These are phyloP conservation scores for Cinnamomum micranthum DNA, from an alignment of 164 flowering plant species.

Conservation along the genomic window DNA sequence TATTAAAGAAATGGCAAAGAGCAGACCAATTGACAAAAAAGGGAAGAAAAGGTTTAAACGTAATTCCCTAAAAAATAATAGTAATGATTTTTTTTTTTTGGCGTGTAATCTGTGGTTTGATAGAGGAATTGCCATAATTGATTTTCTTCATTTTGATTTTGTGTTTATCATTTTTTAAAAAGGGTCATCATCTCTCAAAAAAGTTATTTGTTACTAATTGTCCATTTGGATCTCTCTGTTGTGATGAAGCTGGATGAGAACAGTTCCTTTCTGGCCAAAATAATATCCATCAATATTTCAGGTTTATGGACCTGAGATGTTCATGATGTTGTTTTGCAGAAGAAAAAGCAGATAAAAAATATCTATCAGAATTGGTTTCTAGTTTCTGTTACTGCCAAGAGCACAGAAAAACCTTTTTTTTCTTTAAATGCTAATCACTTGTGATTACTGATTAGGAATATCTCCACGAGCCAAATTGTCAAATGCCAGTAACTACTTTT, in stretches of 20 bases:
- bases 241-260: not conserved
- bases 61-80: slow-evolving; percentile 11
- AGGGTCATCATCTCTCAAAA: not conserved
- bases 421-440: too few species aligned
- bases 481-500: too few species aligned
- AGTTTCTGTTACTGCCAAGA: too few species aligned
- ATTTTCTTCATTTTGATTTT: too few species aligned
- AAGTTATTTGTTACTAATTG: not conserved
- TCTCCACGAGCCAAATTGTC: too few species aligned
- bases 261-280: not conserved
- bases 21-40: slow-evolving; percentile 86
- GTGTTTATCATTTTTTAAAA: not conserved
- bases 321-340: not conserved
- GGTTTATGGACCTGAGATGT: not conserved
- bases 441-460: too few species aligned
- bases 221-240: not conserved
- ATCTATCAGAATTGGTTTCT: too few species aligned
- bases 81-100: not conserved
- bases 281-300: not conserved
- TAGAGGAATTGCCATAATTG: not conserved
- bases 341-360: not conserved
- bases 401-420: too few species aligned
- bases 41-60: slow-evolving; percentile 92
- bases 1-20: slow-evolving; percentile 95
- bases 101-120: too few species aligned